Evolutionary conservation across 2,329 filamentous ascomycete genomes (phyloP).

Genomic region (Alternaria sp.): DNA sequence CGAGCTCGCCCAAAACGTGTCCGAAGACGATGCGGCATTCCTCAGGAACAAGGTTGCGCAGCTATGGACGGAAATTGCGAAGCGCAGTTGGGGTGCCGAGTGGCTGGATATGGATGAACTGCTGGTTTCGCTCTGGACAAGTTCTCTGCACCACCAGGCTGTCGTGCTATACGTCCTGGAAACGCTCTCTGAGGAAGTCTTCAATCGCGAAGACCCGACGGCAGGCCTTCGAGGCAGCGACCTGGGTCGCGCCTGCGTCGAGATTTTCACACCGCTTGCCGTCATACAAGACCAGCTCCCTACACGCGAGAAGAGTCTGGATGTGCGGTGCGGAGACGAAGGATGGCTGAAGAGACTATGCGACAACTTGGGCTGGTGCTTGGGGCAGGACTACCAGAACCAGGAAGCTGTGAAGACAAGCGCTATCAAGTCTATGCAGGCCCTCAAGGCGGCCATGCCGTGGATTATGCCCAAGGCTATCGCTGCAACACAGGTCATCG

Average conservation of each 20-base stretch:
- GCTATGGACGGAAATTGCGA: constrained; percentile 93
- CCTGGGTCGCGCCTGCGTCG: constrained; percentile 87
- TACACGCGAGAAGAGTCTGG: constrained; percentile 70
- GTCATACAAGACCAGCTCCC: constrained; percentile 80
- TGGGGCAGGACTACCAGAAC: constrained; percentile 68
- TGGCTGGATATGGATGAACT: constrained; percentile 95
- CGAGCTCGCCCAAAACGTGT: constrained; percentile 74
- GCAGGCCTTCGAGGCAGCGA: constrained; percentile 82
- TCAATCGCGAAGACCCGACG: constrained; percentile 86
- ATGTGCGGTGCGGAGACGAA: constrained; percentile 78
- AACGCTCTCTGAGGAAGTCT: constrained; percentile 91
- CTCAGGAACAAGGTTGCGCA: constrained; percentile 92
- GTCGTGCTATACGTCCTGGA: constrained; percentile 89
- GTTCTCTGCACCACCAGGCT: constrained; percentile 72
- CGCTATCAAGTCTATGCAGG: constrained; percentile 76
- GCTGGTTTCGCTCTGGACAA: constrained; percentile 79
- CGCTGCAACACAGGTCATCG: constrained; percentile 57
- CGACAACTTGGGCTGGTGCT: constrained; percentile 74
- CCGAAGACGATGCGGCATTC: constrained; percentile 77
- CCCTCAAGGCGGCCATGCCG: constrained; percentile 78
- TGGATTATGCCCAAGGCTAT: constrained; percentile 91
- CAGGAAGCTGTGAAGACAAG: constrained; percentile 73
- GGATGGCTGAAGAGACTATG: constrained; percentile 87
- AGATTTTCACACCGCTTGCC: constrained; percentile 83
- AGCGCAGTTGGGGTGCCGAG: constrained; percentile 87